phyloP scores from a whole-genome alignment of 2,329 filamentous ascomycete genomes.

The Aureobasidium sp. region DNA sequence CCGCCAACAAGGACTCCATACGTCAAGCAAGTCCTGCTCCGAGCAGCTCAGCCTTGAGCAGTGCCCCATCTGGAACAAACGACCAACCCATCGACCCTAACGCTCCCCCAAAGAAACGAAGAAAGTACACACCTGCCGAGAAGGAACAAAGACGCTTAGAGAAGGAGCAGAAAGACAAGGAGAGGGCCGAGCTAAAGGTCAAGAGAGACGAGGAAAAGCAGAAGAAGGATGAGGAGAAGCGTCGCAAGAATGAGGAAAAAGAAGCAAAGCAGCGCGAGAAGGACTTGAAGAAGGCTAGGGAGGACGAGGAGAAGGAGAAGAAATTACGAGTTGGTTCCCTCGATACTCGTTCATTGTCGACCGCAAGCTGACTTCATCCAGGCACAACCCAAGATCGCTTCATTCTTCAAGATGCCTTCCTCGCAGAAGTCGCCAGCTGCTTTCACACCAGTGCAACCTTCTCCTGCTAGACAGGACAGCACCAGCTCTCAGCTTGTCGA shows the following conservation, averaged over 20 bases:
- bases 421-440: conserved; percentile 18
- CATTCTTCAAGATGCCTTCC: conserved; percentile 24
- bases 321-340: conserved; percentile 25
- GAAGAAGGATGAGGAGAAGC: conserved; percentile 25
- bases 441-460: neutral
- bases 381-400: conserved; percentile 28
- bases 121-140: conserved; percentile 38
- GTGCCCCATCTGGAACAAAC: conserved; percentile 19
- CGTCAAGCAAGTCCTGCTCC: conserved; percentile 22
- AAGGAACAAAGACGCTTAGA: conserved; percentile 34
- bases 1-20: neutral
- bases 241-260: conserved; percentile 36
- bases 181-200: conserved; percentile 25
- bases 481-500: conserved; percentile 18
- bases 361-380: neutral
- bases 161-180: conserved; percentile 33
- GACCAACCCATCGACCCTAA: conserved; percentile 4
- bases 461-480: neutral
- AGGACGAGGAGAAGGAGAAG: conserved; percentile 34
- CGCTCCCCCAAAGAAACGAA: conserved; percentile 28
- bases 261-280: conserved; percentile 36
- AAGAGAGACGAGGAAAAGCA: conserved; percentile 25
- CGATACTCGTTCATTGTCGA: conserved; percentile 23
- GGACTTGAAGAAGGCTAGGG: conserved; percentile 42
- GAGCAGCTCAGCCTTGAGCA: conserved; percentile 29